Evolutionary conservation across 805 yeast species (phyloP).

Genomic region (Myxozyma udenii): DNA sequence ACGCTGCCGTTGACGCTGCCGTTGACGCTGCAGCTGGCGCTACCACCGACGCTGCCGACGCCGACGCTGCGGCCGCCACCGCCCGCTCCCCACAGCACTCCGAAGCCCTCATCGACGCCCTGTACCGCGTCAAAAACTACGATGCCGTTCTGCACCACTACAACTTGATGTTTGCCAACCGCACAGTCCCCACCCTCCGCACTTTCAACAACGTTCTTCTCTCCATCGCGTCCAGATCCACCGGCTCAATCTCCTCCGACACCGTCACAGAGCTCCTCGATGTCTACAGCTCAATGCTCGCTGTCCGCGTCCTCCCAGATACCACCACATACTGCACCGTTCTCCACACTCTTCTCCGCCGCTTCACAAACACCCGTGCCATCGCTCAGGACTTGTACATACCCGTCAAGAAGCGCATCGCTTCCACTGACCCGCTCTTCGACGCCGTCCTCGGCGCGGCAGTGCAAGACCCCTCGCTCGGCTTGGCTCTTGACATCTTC

Average conservation of each 20-base stretch:
- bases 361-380: conserved; percentile 5
- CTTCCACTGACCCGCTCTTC: conserved; percentile 9
- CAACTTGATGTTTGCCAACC: conserved; percentile 5
- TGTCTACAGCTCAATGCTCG: conserved; percentile 18
- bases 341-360: conserved; percentile 8
- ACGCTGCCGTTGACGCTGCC: conserved; percentile 1
- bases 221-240: conserved; percentile 4
- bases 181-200: conserved; percentile 2
- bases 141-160: conserved; percentile 13
- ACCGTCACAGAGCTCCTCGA: conserved; percentile 12
- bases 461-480: conserved; percentile 25
- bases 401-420: conserved; percentile 11
- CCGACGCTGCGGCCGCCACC: neutral
- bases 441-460: conserved; percentile 3
- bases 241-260: neutral
- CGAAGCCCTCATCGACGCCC: neutral
- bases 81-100: neutral
- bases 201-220: conserved; percentile 16
- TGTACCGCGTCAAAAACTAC: conserved; percentile 6
- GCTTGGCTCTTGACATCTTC: conserved; percentile 36
- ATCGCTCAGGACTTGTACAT: conserved; percentile 1
- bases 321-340: conserved; percentile 17
- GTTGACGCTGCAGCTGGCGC: neutral
- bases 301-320: conserved; percentile 21
- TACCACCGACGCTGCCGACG: neutral